phyloP scores from a whole-genome alignment of 176 grass and related monocot genomes.

The Eragrostis curvula region DNA sequence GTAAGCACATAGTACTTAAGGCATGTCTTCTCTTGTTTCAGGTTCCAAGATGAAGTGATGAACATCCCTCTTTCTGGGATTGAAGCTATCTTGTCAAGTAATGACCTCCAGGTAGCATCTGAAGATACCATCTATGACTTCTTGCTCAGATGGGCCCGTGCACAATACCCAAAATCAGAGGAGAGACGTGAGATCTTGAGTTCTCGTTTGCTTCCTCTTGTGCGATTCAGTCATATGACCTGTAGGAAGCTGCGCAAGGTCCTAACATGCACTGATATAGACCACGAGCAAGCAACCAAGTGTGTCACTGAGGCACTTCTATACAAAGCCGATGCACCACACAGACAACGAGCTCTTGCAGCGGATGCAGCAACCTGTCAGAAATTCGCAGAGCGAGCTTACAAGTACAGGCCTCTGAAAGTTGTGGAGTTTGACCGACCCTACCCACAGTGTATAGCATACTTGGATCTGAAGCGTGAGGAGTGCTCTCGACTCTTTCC shows the following conservation, averaged over 20 bases:
- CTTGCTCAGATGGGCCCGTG: conserved; percentile 68
- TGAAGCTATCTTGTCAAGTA: conserved; percentile 73
- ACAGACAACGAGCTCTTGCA: conserved; percentile 57
- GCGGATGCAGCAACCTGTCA: conserved; percentile 43
- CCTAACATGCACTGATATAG: conserved; percentile 62
- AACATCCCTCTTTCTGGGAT: conserved; percentile 75
- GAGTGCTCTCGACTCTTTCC: conserved; percentile 72
- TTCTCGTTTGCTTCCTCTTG: conserved; percentile 57
- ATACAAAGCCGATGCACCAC: conserved; percentile 69
- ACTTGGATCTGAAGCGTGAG: conserved; percentile 78
- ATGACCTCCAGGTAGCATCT: conserved; percentile 76
- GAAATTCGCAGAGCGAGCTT: conserved; percentile 55
- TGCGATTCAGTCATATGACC: conserved; percentile 81
- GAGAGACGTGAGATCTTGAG: conserved; percentile 74
- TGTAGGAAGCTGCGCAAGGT: conserved; percentile 74
- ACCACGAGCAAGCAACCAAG: conserved; percentile 66
- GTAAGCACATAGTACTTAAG: conserved; percentile 4
- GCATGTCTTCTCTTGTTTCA: conserved; percentile 39
- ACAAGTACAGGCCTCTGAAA: conserved; percentile 81
- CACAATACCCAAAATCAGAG: conserved; percentile 59
- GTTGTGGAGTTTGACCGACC: conserved; percentile 82
- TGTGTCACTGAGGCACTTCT: conserved; percentile 70
- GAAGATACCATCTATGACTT: conserved; percentile 81
- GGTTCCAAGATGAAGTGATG: conserved; percentile 79
- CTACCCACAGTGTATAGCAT: conserved; percentile 73